These are phyloP conservation scores for Penicillium lagena DNA, from an alignment of 495 filamentous ascomycete genomes.

Conservation along the genomic window DNA sequence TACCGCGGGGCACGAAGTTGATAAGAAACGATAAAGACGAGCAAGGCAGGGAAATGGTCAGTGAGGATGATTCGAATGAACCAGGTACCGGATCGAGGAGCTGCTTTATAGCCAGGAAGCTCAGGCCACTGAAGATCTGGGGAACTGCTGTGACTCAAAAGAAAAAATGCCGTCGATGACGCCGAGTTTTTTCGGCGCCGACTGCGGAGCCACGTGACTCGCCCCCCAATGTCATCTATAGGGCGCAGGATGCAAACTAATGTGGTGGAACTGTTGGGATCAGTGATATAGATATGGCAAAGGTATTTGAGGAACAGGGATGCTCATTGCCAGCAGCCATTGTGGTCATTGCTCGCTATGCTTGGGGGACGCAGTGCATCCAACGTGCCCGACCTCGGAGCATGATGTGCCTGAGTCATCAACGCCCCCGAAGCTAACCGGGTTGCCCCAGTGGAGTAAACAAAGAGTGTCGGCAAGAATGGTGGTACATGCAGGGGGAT, in stretches of 20 bases:
- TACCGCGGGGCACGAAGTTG: constrained; percentile 18
- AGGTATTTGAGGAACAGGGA: no score
- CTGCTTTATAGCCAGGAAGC: no score
- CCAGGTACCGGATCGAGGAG: no score
- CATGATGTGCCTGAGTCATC: constrained; percentile 1
- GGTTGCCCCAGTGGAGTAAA: background rate
- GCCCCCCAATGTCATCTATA: no score
- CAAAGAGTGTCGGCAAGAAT: constrained; percentile 5
- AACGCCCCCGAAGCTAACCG: constrained; percentile 16
- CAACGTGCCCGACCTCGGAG: constrained; percentile 17
- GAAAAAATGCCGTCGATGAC: constrained; percentile 14
- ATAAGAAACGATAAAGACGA: constrained; percentile 11
- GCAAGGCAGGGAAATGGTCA: no score
- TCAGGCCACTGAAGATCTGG: constrained; percentile 17
- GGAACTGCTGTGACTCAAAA: constrained; percentile 19
- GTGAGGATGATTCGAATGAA: no score
- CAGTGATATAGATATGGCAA: no score
- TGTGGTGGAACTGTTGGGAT: no score
- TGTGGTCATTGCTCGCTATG: no score
- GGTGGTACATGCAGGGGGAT: background rate
- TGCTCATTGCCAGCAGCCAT: no score
- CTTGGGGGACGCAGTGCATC: no score
- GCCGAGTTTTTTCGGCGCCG: constrained; percentile 22
- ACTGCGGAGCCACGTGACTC: constrained; percentile 25
- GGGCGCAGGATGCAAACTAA: no score